phyloP scores from a whole-genome alignment of 2,329 filamentous ascomycete species.

The Microdochium nivale region DNA sequence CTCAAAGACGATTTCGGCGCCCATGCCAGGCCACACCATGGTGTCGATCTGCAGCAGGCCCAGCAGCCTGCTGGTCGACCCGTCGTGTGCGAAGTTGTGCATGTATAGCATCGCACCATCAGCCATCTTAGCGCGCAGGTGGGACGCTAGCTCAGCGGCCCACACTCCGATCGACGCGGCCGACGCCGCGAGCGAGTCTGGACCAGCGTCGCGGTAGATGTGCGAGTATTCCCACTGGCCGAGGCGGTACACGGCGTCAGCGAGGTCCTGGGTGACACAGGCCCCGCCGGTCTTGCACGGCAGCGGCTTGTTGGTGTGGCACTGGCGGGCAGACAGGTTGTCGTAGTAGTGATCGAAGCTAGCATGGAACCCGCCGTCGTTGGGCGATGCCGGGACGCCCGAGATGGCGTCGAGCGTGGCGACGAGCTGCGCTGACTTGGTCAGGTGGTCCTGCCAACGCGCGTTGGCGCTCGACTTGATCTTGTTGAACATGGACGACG shows the following conservation, averaged over 20 bases:
- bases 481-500: slow-evolving; percentile 29
- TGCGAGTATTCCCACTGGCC: slow-evolving; percentile 77
- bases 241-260: slow-evolving; percentile 64
- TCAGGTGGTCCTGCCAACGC: slow-evolving; percentile 57
- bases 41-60: slow-evolving; percentile 61
- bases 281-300: slow-evolving; percentile 50
- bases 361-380: slow-evolving; percentile 55
- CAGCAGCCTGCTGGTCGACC: slow-evolving; percentile 58
- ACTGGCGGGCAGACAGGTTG: slow-evolving; percentile 71
- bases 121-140: slow-evolving; percentile 47
- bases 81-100: slow-evolving; percentile 78
- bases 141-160: slow-evolving; percentile 60
- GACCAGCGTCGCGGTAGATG: slow-evolving; percentile 58
- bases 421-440: slow-evolving; percentile 45
- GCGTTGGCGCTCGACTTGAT: slow-evolving; percentile 35
- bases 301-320: slow-evolving; percentile 63
- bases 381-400: slow-evolving; percentile 39
- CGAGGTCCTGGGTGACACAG: slow-evolving; percentile 55
- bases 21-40: slow-evolving; percentile 85
- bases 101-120: slow-evolving; percentile 41
- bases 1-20: slow-evolving; percentile 70
- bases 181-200: slow-evolving; percentile 52
- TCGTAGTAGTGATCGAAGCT: slow-evolving; percentile 80
- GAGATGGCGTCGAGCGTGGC: slow-evolving; percentile 57
- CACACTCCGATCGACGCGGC: slow-evolving; percentile 61